phyloP scores from a whole-genome alignment of 768 basidiomycete species.

The Boletus huronensis region DNA sequence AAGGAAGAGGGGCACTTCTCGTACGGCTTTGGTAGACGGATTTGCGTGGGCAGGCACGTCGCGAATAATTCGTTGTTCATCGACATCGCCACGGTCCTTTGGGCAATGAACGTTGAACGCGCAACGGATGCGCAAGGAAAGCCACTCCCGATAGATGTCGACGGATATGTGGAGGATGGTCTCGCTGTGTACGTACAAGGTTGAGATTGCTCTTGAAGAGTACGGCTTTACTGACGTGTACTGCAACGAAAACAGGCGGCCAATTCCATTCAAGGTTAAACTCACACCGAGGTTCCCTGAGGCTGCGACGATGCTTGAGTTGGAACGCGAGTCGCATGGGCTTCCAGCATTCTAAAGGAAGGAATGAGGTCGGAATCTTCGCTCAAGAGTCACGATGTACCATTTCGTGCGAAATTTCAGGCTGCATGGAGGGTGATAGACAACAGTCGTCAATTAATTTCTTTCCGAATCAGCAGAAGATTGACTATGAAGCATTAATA shows the following conservation, averaged over 20 bases:
- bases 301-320: conserved; percentile 5
- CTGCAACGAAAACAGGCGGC: not conserved
- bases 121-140: conserved; percentile 1
- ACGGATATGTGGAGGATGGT: conserved; percentile 8
- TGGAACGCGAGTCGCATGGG: conserved; percentile 6
- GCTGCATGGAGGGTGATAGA: not conserved
- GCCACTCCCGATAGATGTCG: conserved; percentile 1
- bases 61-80: conserved; percentile 36
- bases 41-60: conserved; percentile 34
- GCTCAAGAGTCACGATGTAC: not conserved
- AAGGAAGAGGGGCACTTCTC: conserved; percentile 18
- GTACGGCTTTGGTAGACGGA: conserved; percentile 12
- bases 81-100: conserved; percentile 30
- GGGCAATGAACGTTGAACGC: conserved; percentile 20
- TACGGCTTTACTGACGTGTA: not conserved
- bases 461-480: not conserved
- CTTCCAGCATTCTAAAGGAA: not conserved
- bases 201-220: too few species aligned
- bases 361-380: not conserved
- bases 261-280: conserved; percentile 3
- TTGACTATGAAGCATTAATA: not conserved
- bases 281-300: conserved; percentile 3
- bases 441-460: not conserved
- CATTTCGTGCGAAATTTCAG: not conserved
- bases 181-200: conserved; percentile 3